These are phyloP conservation scores for Posidonia oceanica DNA, from an alignment of 116 monocot species.

Conservation along the genomic window DNA sequence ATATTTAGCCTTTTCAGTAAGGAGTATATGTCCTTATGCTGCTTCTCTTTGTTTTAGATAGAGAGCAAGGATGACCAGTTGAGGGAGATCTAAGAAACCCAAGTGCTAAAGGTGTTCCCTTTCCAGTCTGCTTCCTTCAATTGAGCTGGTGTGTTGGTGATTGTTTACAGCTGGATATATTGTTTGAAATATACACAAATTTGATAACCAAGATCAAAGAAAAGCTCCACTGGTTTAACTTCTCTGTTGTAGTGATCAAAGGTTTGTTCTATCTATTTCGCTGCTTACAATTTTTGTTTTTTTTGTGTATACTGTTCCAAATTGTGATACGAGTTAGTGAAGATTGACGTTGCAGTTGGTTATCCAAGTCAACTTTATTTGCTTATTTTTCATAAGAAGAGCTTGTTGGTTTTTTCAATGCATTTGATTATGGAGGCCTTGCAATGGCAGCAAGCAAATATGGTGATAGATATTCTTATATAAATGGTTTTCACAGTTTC, in stretches of 20 bases:
- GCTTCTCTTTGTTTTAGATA: not conserved
- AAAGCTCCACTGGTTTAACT: not conserved
- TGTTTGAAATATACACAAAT: too few species aligned
- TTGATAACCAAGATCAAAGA: too few species aligned
- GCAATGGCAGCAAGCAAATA: too few species aligned
- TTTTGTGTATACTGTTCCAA: not conserved
- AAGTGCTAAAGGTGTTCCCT: not conserved
- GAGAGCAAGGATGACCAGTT: not conserved
- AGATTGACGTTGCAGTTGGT: not conserved
- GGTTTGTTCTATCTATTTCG: not conserved
- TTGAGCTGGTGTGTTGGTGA: not conserved
- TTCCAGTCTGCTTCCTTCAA: not conserved
- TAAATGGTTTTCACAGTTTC: too few species aligned
- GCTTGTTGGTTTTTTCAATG: not conserved
- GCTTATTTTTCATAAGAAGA: not conserved
- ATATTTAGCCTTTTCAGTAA: not conserved
- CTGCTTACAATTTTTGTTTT: not conserved
- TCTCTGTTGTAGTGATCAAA: not conserved
- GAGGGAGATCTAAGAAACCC: not conserved
- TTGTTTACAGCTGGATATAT: not conserved
- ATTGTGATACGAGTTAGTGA: not conserved
- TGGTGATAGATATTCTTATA: too few species aligned
- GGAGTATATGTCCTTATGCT: slow-evolving; percentile 1
- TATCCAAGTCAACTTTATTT: not conserved
- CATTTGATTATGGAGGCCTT: too few species aligned